A percentile compares a stretch with the other conserved stretches of the same genome.
These are phyloP conservation scores for Lactifluus rugatus DNA, from an alignment of 768 basidiomycete species.

Conservation along the genomic window DNA sequence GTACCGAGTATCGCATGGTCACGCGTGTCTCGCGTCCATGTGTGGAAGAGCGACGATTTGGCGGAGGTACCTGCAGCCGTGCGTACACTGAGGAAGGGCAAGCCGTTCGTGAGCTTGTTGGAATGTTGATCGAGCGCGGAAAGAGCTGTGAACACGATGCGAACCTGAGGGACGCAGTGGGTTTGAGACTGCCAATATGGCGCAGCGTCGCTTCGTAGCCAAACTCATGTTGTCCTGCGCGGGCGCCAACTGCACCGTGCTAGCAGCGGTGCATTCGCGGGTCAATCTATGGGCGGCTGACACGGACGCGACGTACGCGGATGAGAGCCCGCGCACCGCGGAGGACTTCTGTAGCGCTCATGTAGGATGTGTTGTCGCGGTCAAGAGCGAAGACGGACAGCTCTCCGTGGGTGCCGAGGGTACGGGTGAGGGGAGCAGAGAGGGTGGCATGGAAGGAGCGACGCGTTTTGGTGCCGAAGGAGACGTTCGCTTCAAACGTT, in stretches of 20 bases:
- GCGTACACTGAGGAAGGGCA: slow-evolving; percentile 51
- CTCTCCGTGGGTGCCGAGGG: slow-evolving; percentile 61
- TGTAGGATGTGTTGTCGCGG: slow-evolving; percentile 70
- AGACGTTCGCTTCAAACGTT: slow-evolving; percentile 69
- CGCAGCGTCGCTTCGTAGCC: slow-evolving; percentile 78
- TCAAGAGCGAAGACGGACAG: slow-evolving; percentile 65
- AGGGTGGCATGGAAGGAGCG: slow-evolving; percentile 69
- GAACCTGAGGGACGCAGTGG: slow-evolving; percentile 77
- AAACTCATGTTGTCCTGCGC: slow-evolving; percentile 56
- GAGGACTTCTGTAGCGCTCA: slow-evolving; percentile 56
- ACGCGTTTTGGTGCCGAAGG: slow-evolving; percentile 81
- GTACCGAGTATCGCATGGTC: slow-evolving; percentile 59
- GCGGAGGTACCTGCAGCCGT: slow-evolving; percentile 68
- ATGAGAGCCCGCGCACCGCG: slow-evolving; percentile 58
- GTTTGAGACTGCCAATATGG: slow-evolving; percentile 59
- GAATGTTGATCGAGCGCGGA: not conserved
- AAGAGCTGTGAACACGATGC: slow-evolving; percentile 11
- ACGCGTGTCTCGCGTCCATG: slow-evolving; percentile 64
- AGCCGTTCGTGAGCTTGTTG: not conserved
- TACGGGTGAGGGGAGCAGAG: slow-evolving; percentile 47
- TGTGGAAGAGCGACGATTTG: slow-evolving; percentile 81
- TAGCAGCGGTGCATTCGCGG: not conserved
- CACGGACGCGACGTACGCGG: slow-evolving; percentile 49
- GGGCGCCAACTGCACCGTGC: slow-evolving; percentile 4
- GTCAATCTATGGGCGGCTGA: slow-evolving; percentile 11